Evolutionary conservation across 208 protist species (phyloP).

Genomic region (Leishmania arabica): DNA sequence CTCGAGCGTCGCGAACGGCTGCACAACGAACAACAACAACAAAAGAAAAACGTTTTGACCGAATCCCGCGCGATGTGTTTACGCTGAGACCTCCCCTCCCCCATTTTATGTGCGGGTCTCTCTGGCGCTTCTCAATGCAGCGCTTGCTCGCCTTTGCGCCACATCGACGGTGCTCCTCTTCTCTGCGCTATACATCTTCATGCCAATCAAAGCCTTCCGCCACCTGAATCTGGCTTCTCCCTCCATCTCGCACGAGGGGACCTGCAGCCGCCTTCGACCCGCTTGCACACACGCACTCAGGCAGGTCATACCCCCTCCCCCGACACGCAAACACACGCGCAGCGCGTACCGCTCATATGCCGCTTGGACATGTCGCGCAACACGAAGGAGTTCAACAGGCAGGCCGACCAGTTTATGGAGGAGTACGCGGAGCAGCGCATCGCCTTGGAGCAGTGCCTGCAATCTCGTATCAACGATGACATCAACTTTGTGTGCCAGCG

Average conservation of each 20-base stretch:
- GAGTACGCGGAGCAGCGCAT: conserved; percentile 60
- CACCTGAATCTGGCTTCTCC: background rate
- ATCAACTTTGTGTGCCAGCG: conserved; percentile 88
- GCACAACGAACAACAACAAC: background rate
- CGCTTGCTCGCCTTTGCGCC: background rate
- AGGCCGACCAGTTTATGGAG: conserved; percentile 61
- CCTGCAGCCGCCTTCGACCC: background rate
- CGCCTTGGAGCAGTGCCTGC: conserved; percentile 69
- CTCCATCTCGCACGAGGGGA: background rate
- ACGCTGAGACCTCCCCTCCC: background rate
- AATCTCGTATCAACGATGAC: conserved; percentile 83
- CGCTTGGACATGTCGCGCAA: conserved; percentile 65
- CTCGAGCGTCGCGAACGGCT: background rate
- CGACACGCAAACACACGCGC: too few relatives aligned
- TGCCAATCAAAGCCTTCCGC: background rate
- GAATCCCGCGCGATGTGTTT: background rate
- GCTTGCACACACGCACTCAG: background rate
- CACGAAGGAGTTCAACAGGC: conserved; percentile 81
- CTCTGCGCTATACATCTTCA: background rate
- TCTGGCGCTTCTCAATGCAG: background rate
- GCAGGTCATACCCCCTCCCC: background rate
- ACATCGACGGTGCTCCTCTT: background rate
- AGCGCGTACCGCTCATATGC: too few relatives aligned
- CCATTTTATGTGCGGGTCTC: background rate
- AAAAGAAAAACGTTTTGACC: too few relatives aligned